Conservation (phyloP, 2,329 filamentous ascomycete genomes). For the Pestalotiopsis sp. region DNA sequence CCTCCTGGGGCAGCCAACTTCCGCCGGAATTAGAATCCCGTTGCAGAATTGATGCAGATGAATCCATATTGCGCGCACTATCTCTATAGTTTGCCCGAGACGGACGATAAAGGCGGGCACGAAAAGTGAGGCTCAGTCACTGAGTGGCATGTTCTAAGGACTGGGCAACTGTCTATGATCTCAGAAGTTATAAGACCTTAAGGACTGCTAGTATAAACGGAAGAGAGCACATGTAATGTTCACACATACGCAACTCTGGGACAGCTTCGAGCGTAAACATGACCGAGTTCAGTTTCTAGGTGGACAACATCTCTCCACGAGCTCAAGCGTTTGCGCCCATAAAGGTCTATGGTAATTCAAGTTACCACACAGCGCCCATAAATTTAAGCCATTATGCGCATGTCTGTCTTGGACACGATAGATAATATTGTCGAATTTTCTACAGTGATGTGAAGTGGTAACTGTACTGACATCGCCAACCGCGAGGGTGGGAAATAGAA, state of each 20-base stretch:
- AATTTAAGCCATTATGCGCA: background rate
- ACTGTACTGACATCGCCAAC: too few species aligned
- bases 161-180: background rate
- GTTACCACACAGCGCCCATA: background rate
- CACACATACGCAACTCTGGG: background rate
- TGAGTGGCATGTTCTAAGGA: background rate
- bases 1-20: conserved; percentile 46
- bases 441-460: too few species aligned
- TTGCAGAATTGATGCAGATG: background rate
- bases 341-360: background rate
- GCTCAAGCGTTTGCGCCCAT: background rate
- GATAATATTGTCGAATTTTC: too few species aligned
- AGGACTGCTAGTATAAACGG: background rate
- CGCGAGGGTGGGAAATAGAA: too few species aligned
- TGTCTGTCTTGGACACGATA: too few species aligned
- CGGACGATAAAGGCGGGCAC: too few species aligned
- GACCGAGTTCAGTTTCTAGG: background rate
- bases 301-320: background rate
- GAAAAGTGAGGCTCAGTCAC: too few species aligned
- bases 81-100: too few species aligned
- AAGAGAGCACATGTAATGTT: background rate
- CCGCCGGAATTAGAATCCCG: conserved; percentile 30
- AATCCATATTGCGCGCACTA: too few species aligned
- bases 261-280: background rate
- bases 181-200: background rate